These are phyloP conservation scores for Stipa capillata DNA, from an alignment of 176 grass and related monocot species.

Conservation along the genomic window DNA sequence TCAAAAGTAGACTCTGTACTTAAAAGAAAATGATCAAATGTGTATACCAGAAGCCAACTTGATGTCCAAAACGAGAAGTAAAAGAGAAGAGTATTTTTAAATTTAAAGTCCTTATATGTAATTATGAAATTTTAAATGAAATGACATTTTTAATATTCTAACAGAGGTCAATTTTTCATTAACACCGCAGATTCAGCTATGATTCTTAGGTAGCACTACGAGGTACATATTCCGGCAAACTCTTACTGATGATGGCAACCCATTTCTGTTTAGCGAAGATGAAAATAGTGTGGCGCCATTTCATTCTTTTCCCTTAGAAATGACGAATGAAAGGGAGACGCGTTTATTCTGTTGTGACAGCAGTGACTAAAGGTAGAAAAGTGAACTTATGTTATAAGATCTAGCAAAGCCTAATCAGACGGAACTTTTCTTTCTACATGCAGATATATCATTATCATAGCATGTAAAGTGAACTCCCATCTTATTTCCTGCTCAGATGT, in stretches of 20 bases:
- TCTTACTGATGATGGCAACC: neutral
- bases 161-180: neutral
- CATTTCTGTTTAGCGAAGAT: too few relatives aligned
- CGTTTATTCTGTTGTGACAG: neutral
- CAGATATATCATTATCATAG: neutral
- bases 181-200: neutral
- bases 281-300: too few relatives aligned
- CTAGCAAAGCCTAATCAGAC: neutral
- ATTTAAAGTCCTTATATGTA: neutral
- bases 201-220: neutral
- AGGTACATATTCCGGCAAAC: neutral
- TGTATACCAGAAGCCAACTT: too few relatives aligned
- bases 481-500: neutral
- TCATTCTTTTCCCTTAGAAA: neutral
- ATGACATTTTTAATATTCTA: neutral
- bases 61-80: too few relatives aligned
- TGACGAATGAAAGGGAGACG: neutral
- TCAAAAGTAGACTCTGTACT: too few relatives aligned
- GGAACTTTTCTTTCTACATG: neutral
- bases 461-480: neutral
- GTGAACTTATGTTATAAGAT: neutral
- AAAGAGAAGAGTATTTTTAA: too few relatives aligned
- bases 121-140: too few relatives aligned
- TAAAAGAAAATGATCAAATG: too few relatives aligned
- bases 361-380: neutral